A percentile compares a stretch with the other conserved stretches of the same genome.
Conservation (phyloP, 129 eudicot species). For the Tagetes patula region DNA sequence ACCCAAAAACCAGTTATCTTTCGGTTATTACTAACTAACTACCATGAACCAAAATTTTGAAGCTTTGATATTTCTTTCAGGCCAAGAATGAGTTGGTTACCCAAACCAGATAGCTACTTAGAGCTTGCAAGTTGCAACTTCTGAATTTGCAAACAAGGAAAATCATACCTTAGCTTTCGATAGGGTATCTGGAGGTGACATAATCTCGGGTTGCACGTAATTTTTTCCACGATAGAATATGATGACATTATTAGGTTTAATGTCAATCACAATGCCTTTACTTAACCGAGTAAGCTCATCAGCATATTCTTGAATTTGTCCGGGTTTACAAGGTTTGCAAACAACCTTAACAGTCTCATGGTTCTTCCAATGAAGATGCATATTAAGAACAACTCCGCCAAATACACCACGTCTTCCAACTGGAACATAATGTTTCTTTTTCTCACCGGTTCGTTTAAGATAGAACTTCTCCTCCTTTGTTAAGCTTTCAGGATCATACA, state of each 20-base stretch:
- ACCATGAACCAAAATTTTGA: neutral
- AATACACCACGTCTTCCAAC: constrained; percentile 98
- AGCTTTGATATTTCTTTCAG: neutral
- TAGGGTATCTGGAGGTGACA: constrained; percentile 90
- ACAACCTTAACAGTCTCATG: constrained; percentile 94
- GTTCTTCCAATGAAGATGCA: constrained; percentile 98
- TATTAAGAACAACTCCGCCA: constrained; percentile 97
- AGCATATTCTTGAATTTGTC: constrained; percentile 79
- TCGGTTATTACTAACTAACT: too few relatives aligned
- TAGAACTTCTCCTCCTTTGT: constrained; percentile 94
- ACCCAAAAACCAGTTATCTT: neutral
- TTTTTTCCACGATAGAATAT: constrained; percentile 87
- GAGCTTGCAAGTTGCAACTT: neutral
- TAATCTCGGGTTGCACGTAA: constrained; percentile 83
- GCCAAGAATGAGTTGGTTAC: neutral
- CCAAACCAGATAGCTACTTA: neutral
- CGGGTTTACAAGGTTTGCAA: constrained; percentile 91
- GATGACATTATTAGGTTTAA: constrained; percentile 71
- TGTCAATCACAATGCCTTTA: constrained; percentile 82
- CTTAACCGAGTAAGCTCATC: constrained; percentile 89
- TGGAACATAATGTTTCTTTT: constrained; percentile 93
- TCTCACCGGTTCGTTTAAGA: constrained; percentile 91
- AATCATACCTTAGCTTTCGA: constrained; percentile 82
- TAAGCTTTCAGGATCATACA: constrained; percentile 82
- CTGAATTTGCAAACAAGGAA: constrained; percentile 9